Base-by-base conservation (phyloP, 768 basidiomycete species). In the Suillus spraguei region DNA sequence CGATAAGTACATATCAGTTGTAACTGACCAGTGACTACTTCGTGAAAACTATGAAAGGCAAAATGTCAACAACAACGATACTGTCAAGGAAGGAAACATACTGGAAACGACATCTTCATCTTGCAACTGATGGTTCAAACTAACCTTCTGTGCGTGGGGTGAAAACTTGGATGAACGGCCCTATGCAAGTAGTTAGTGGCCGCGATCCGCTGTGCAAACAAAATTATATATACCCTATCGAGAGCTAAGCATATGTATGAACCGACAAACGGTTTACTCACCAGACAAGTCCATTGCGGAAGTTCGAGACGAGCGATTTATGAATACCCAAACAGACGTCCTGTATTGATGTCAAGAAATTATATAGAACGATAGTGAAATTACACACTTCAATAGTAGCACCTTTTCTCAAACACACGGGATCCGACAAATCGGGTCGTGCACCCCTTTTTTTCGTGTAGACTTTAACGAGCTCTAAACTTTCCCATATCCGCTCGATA, bases 381-480 rank as follows among this genome's bases (percentile, higher is more conserved):
- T 17, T 5, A 64, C 68, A 39, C 63, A 91, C 92, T 82, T 98
- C 96, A 59, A 99, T 91, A 4, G 94, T 95, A 3, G 97, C 94
- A 0, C 97, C 97, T 72, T 87, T 90, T 64, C 97, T 84, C 64
- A 98, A 76, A 76, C 92, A 94, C 56, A 99, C 87, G 32, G 97
- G 97, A 75, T 99, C 97, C 1, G 82, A 77, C 14, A 99, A 77
- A 74, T 99, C 97, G 4, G 97, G 96, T 67, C 91, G 92, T 36
- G 83, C 92, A n/a, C 97, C 97, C 50, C 97, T 84, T 74, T 96
- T 96, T 79, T 99, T 99, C 3, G 97, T 99, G 76, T 98, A 99
- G 52, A 99, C 87, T 71, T 95, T 96, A 61, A 91, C 90, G 8
- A 94, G 83, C 60, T 83, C 80, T n/a, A 95, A 83, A 63, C 91